Evolutionary conservation across 352 stramenopile species (phyloP), one percentile per base, ranked within the genome.

Genomic region (Pythium periplocum): DNA sequence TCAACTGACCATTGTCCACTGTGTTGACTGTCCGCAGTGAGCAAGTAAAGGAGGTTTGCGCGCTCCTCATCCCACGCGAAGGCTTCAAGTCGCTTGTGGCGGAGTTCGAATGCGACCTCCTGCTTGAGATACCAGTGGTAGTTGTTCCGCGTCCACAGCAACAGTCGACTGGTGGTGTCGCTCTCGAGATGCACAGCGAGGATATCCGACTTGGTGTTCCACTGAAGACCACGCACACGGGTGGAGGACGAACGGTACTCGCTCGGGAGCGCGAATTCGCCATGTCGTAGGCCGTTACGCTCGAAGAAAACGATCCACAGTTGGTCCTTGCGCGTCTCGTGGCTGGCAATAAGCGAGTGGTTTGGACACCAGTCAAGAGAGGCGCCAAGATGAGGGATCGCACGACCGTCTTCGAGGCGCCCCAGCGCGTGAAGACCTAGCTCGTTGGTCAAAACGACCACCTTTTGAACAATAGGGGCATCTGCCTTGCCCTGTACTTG

Each of bases 121-220:
- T 91, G 82, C 49, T 93, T 93, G 40, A 91, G 55, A 40, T 87
- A 92, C 84, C 84, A 95, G 48, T 90, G 82, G 52, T 93, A 93
- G 46, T 95, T 95, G 55, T 65, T 78, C 12, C 84, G 70, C 26
- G 73, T 78, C 80, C 80, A 95, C 8, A 93, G 51, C 50, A 93
- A 77, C 40, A 95, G 43, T 32, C 73, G 47, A 8, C 62, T 64
- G 4, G n/a, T 33, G 0, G 31, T 35, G 2, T 51, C 36, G 1
- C 49, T 34, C 8, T 57, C 53, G 12, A 87, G 45, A 36, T 58
- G 69, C 45, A 95, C 77, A 0, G 78, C 84, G 4, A 95, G 56
- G 6, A 86, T 58, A 47, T 95, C 84, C 2, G 78, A 90, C 32
- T 74, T 56, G 30, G 69, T 59, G 64, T 88, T 93, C 78, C 82